Percentiles rank a stretch among this genome's conserved stretches.
Conservation (phyloP, 305 asterid genomes). For the Plantago lanceolata region DNA sequence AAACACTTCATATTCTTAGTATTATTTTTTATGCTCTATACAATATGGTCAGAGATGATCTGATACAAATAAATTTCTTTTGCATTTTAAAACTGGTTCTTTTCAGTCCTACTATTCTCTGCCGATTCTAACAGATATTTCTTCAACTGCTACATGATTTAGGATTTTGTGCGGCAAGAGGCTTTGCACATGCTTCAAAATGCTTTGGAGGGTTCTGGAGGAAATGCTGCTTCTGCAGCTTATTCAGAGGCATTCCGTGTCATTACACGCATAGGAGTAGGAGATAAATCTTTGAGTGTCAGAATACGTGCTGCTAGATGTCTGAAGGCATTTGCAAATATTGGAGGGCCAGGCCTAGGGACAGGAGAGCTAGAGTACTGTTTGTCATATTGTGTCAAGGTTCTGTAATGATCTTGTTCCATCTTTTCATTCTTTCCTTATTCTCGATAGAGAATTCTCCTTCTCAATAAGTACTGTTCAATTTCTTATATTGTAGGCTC, state of each 20-base stretch:
- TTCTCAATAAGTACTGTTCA: constrained; percentile 17
- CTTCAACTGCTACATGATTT: constrained; percentile 34
- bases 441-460: constrained; percentile 18
- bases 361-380: constrained; percentile 82
- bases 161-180: constrained; percentile 97
- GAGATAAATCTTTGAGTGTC: constrained; percentile 77
- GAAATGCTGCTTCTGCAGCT: constrained; percentile 71
- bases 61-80: background rate
- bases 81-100: background rate
- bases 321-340: constrained; percentile 81
- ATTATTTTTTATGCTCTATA: background rate
- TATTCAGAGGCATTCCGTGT: constrained; percentile 85
- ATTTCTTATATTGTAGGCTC: constrained; percentile 50
- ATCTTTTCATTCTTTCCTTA: constrained; percentile 17
- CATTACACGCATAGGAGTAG: constrained; percentile 64
- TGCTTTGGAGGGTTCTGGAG: constrained; percentile 95
- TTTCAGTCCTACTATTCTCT: constrained; percentile 15
- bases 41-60: constrained; percentile 16
- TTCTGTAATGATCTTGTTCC: constrained; percentile 26
- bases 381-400: constrained; percentile 83
- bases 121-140: constrained; percentile 6
- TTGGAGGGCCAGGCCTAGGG: constrained; percentile 94
- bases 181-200: constrained; percentile 92
- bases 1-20: too few species aligned
- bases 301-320: constrained; percentile 98